Percentiles rank a stretch among this genome's conserved stretches.
Conservation (phyloP, 2,329 filamentous ascomycete genomes). For the Fusarium subtropicale region DNA sequence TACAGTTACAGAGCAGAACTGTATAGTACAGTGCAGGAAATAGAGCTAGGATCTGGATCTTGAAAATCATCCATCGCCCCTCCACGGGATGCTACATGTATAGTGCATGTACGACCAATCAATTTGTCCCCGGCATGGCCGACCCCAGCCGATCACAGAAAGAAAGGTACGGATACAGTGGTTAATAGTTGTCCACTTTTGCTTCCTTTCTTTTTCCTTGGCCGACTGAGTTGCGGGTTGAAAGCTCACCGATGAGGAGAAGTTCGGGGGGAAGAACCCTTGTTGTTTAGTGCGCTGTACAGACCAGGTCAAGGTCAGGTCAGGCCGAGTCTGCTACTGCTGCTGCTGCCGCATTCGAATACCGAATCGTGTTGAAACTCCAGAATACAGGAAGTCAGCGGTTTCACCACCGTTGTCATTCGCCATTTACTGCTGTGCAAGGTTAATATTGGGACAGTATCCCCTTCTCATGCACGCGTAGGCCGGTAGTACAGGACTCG, state of each 20-base stretch:
- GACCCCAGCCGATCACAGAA: constrained; percentile 17
- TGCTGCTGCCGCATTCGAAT: background rate
- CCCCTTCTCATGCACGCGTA: constrained; percentile 3
- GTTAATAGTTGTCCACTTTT: background rate
- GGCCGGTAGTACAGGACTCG: background rate
- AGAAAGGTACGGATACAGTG: constrained; percentile 12
- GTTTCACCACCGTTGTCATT: constrained; percentile 34
- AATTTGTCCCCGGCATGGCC: constrained; percentile 38
- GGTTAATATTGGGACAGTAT: constrained; percentile 10
- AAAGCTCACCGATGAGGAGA: constrained; percentile 11
- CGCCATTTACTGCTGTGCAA: constrained; percentile 29
- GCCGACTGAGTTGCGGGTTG: constrained; percentile 17
- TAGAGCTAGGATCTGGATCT: constrained; percentile 45
- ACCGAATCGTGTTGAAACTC: constrained; percentile 6
- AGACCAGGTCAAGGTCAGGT: background rate
- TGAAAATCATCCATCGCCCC: constrained; percentile 39
- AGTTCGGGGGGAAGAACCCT: background rate
- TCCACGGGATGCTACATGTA: constrained; percentile 44
- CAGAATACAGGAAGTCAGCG: background rate
- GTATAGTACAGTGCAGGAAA: background rate
- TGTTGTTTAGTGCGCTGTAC: background rate
- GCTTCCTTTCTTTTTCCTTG: constrained; percentile 36
- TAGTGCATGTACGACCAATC: constrained; percentile 28
- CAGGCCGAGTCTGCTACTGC: background rate
- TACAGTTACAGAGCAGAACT: constrained; percentile 4